These are phyloP conservation scores for Acrocalymma vagum DNA, from an alignment of 2,329 filamentous ascomycete species.

Conservation along the genomic window DNA sequence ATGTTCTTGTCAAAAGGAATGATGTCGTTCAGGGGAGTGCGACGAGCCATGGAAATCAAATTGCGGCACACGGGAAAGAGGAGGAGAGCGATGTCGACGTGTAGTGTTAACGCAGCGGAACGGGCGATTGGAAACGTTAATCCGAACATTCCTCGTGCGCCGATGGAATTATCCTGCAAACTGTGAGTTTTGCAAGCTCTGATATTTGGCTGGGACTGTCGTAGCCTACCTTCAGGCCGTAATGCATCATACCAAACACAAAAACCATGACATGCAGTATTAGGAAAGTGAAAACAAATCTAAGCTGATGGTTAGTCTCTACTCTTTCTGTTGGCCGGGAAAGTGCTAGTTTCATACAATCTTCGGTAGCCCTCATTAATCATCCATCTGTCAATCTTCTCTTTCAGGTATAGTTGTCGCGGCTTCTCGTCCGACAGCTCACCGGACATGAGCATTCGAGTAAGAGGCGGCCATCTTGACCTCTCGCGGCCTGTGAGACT, in stretches of 20 bases:
- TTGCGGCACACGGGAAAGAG: conserved; percentile 85
- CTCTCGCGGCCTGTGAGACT: conserved; percentile 64
- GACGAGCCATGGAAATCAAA: conserved; percentile 80
- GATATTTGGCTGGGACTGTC: neutral
- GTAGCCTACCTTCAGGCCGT: conserved; percentile 68
- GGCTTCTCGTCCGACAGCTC: conserved; percentile 80
- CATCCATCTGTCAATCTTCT: conserved; percentile 87
- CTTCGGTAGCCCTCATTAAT: conserved; percentile 85
- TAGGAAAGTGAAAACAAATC: conserved; percentile 80
- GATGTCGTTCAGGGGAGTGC: conserved; percentile 84
- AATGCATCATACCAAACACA: conserved; percentile 81
- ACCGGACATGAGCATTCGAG: conserved; percentile 82
- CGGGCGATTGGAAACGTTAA: conserved; percentile 80
- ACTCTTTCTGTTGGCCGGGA: conserved; percentile 9
- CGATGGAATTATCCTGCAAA: conserved; percentile 67
- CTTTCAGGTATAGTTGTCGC: conserved; percentile 71
- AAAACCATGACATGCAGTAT: conserved; percentile 79
- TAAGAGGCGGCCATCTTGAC: conserved; percentile 83
- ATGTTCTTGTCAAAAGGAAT: conserved; percentile 92
- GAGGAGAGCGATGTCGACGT: conserved; percentile 82
- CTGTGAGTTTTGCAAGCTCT: conserved; percentile 15
- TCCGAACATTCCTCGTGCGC: conserved; percentile 73
- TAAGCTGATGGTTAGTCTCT: conserved; percentile 56
- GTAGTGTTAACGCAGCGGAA: conserved; percentile 77
- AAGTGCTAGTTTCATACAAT: conserved; percentile 65